Evolutionary conservation across 2,329 filamentous ascomycete genomes (phyloP).

Genomic region (Colletotrichum coccodes): DNA sequence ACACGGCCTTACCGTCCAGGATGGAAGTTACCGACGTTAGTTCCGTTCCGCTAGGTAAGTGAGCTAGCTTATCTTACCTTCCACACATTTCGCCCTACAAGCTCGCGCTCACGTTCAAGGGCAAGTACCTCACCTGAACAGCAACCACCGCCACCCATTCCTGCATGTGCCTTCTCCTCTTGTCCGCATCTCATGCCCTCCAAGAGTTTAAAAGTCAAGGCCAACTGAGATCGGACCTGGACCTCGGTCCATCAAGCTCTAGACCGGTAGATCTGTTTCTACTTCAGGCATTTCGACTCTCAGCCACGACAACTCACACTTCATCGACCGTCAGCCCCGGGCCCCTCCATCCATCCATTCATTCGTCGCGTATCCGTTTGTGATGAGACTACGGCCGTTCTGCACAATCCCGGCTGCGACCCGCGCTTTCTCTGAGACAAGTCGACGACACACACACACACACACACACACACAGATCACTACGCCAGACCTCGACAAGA

Average conservation of each 20-base stretch:
- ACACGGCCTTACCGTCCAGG: slow-evolving; percentile 3
- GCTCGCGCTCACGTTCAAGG: background rate
- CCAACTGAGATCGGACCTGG: slow-evolving; percentile 9
- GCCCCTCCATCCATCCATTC: background rate
- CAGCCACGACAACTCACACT: slow-evolving; percentile 1
- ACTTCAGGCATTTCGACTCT: background rate
- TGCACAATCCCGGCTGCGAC: slow-evolving; percentile 12
- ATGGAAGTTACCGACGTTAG: slow-evolving; percentile 24
- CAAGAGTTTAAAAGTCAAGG: slow-evolving; percentile 17
- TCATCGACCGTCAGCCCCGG: background rate
- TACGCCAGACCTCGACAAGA: background rate
- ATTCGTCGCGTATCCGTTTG: slow-evolving; percentile 1
- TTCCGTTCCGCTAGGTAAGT: background rate
- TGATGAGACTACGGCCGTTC: background rate
- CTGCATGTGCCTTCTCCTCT: slow-evolving; percentile 20
- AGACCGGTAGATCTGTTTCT: slow-evolving; percentile 17
- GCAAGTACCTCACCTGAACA: background rate
- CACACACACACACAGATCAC: background rate
- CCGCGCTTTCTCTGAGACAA: background rate
- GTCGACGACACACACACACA: background rate
- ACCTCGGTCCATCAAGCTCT: slow-evolving; percentile 24
- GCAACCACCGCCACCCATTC: slow-evolving; percentile 2
- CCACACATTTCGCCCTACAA: background rate
- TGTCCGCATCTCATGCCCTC: slow-evolving; percentile 4
- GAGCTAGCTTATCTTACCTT: slow-evolving; percentile 4